Conservation (phyloP, 2,329 filamentous ascomycete species). For the Ceratocystis variospora region DNA sequence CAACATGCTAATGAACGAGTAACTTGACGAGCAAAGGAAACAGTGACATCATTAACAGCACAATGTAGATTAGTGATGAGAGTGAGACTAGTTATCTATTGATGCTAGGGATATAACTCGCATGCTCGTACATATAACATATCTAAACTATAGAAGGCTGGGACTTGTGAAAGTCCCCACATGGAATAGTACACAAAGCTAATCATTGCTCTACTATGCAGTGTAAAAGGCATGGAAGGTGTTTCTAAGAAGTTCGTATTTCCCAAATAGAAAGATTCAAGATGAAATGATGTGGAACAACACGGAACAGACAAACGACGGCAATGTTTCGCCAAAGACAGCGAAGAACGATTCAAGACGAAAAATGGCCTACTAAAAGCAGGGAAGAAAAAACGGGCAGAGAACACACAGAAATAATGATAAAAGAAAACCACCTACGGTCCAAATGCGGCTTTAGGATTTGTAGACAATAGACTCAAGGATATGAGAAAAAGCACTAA, state of each 20-base stretch:
- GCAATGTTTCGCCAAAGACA: neutral
- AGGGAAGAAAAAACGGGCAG: neutral
- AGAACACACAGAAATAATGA: too few species aligned
- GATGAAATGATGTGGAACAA: neutral
- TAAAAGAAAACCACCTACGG: neutral
- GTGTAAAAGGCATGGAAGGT: neutral
- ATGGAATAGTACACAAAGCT: too few species aligned
- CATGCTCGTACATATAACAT: too few species aligned
- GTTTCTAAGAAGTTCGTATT: constrained; percentile 9
- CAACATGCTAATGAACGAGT: neutral
- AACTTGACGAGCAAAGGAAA: too few species aligned
- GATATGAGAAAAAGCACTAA: neutral
- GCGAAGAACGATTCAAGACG: neutral
- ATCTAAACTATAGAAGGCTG: too few species aligned
- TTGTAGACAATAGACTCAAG: neutral
- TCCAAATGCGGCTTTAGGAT: neutral
- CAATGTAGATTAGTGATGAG: too few species aligned
- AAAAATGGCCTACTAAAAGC: neutral
- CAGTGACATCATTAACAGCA: too few species aligned
- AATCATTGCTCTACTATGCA: neutral
- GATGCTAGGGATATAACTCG: too few species aligned
- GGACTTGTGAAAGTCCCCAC: too few species aligned
- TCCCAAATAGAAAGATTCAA: constrained; percentile 5
- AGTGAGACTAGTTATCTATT: too few species aligned
- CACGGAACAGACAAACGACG: neutral